Evolutionary conservation across 2,329 filamentous ascomycete genomes (phyloP), one percentile per base, ranked within the genome.

Genomic region (Penicillium sclerotigenum): DNA sequence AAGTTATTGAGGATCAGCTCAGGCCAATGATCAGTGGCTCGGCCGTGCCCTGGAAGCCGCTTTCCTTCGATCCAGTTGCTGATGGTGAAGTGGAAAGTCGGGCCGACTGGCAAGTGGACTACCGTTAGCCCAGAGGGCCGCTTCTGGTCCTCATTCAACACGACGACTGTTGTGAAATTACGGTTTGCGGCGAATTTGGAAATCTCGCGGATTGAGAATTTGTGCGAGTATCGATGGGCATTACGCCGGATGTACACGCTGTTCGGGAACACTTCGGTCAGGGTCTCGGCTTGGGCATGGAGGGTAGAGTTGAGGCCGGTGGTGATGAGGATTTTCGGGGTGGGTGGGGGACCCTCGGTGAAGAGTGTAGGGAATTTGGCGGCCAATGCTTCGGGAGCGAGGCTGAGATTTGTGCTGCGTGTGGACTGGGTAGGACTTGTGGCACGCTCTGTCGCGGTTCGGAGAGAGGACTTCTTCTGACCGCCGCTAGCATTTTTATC

Each of bases 1-100:
- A 99, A 99, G 71, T 94, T 93, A 75, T 97, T 97, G 49, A 97
- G 81, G 34, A 96, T 82, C 28, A 97, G 80, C 75, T 97, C 93
- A 1, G 92, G 91, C 69, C 90, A 91, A 76, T 97, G 92, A 47
- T 90, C 88, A 1, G 93, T 97, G 0, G 91, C 85, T 63, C 92
- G 93, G 75, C 86, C 94, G 71, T 99, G 93, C 1, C 93, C 92
- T 0, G 91, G 91, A 14, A 99, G 81, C 62, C 89, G 90, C 71
- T 88, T 90, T 48, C 90, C 90, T 65, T 95, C 90, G 34, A 96
- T 81, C 88, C 91, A 99, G 69, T 94, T 96, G 61, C 87, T 87
- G 61, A 97, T 89, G 54, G 82, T 86, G 77, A 97, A 97, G 71
- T 96, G 92, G 72, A 97, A 94, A 45, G 93, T 96, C 1, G 94